Evolutionary conservation across 2,329 filamentous ascomycete genomes (phyloP).

Genomic region (Hypoxylon sp.): DNA sequence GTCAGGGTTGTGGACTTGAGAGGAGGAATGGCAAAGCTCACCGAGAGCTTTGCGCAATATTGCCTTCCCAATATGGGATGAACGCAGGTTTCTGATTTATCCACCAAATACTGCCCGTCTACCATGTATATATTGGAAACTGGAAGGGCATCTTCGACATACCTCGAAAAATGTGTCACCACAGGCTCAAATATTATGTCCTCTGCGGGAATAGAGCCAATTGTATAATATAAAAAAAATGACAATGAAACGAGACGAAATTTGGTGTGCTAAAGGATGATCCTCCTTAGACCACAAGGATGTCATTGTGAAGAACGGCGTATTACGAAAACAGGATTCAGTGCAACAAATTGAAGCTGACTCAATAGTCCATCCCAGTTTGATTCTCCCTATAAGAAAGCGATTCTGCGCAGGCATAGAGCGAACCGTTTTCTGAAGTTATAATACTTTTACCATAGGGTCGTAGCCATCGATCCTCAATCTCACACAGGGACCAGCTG

Average conservation of each 20-base stretch:
- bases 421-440: background rate
- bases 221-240: conserved; percentile 22
- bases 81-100: background rate
- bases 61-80: background rate
- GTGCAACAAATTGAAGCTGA: background rate
- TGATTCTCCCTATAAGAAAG: background rate
- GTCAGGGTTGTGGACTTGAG: background rate
- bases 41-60: background rate
- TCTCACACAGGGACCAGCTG: background rate
- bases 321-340: background rate
- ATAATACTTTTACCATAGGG: background rate
- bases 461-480: background rate
- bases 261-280: background rate
- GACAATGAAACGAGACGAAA: background rate
- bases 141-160: conserved; percentile 12
- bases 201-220: background rate
- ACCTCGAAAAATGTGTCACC: conserved; percentile 14
- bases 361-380: background rate
- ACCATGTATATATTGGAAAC: conserved; percentile 17
- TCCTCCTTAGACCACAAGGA: background rate
- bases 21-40: background rate
- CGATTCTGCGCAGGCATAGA: background rate
- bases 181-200: background rate
- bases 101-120: conserved; percentile 1
- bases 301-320: background rate